Base-by-base conservation (phyloP, 2,329 filamentous ascomycete species). In the Scopulariopsis brevicaulis region DNA sequence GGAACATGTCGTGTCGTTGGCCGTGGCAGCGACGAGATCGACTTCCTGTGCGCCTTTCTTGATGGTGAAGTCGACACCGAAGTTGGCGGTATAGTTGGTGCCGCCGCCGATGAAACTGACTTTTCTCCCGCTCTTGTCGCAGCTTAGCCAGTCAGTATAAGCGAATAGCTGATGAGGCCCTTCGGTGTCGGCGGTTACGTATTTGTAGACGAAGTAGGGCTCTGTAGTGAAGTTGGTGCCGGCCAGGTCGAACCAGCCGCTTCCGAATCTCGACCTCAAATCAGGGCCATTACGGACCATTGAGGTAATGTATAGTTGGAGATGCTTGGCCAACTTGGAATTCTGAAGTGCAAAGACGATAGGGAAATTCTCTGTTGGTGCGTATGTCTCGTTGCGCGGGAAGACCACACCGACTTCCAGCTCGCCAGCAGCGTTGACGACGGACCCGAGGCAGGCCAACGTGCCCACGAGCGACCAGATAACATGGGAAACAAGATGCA, bases 1-100 rank as follows among this genome's bases (percentile, higher is more conserved):
- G 37, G 60, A 59, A 53, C 58, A 65, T 0, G 34, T n/a, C n/a
- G n/a, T 37, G 34, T 37, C 34, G 34, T 70, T 71, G 1, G 81
- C 80, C 0, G 73, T 73, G 0, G 63, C 68, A 80, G 74, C 0
- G 62, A 67, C 0, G 81, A 85, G 64, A 76, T 84, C 25, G 81
- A 84, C 64, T 79, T 84, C 77, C 14, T 57, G 58, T 5, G 54
- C 63, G 32, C 59, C 59, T 15, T 54, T 56, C 43, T 61, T 57
- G 58, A 62, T 61, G 6, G 59, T 56, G 53, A 65, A 62, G 34
- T 32, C 28, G 28, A 64, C 53, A 32, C 14, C 0, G 22, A 59
- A 56, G 35, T 60, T 59, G 40, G 48, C 59, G 48, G 52, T 54
- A 28, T 60, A 60, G 14, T n/a, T n/a, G n/a, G n/a, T n/a, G n/a